Evolutionary conservation across 73 alveolate genomes (phyloP), one percentile per base, ranked within the genome.

Genomic region (Paramecium biaurelia): DNA sequence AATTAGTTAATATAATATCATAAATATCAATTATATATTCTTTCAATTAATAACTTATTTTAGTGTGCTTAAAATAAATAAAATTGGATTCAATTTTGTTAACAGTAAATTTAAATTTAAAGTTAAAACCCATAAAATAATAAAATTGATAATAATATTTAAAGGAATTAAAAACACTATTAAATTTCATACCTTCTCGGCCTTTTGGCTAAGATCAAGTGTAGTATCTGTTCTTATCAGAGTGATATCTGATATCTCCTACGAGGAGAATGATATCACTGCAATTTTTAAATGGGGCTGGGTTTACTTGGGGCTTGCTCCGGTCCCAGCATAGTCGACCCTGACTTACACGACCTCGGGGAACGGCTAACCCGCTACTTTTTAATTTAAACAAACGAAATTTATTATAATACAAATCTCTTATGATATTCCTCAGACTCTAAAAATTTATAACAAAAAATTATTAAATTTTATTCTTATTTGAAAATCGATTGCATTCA

Each of bases 201-300:
- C 99, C 99, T 98, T 96, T 97, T 97, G 99, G 99, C 99, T 98
- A 96, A 96, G 99, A 97, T 98, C 99, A 98, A 98, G 99, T 98
- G 99, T 98, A 98, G 99, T 98, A 98, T 97, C 99, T 98, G 99
- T 98, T 98, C 99, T 98, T 98, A 98, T 98, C 99, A 98, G 99
- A 97, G 99, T 98, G 99, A 98, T 68, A 88, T 68, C 93, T 88
- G 93, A 88, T 88, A 88, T 79, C 86, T 85, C 89, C 93, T 88
- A 88, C 93, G 86, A 43, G 85, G 68, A 41, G 85, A 38, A 86
- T 58, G 70, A 57, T 56, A 57, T 86, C 93, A 86, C 93, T 58
- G 84, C 85, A 86, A 86, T 86, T 86, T 86, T 86, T 86, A 63
- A 26, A 38, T 35, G 93, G 93, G 93, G 93, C 85, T 86, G 93